A percentile compares a stretch with the other conserved stretches of the same genome.
These are phyloP conservation scores for Tolypocladium inflatum DNA, from an alignment of 2,329 filamentous ascomycete species.

Conservation along the genomic window DNA sequence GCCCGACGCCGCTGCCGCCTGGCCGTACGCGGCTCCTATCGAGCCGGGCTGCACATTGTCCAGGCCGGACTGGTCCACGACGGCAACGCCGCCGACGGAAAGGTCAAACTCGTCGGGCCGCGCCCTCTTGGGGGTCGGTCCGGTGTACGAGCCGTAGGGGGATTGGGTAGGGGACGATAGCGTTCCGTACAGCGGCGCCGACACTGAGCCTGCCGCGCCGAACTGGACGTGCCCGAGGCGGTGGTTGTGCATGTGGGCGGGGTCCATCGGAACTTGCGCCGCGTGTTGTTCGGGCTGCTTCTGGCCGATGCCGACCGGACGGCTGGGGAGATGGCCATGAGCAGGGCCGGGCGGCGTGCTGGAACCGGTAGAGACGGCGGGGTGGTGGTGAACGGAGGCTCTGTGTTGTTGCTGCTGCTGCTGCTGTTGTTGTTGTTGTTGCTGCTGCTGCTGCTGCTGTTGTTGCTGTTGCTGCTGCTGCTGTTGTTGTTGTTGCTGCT, in stretches of 20 bases:
- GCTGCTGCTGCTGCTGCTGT: constrained; percentile 16
- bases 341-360: constrained; percentile 33
- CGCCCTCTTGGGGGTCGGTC: constrained; percentile 37
- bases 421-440: constrained; percentile 16
- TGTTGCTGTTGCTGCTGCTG: not conserved
- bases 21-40: constrained; percentile 41
- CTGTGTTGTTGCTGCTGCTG: constrained; percentile 17
- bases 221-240: constrained; percentile 46
- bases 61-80: constrained; percentile 45
- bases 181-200: constrained; percentile 42
- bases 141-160: constrained; percentile 19
- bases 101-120: constrained; percentile 52
- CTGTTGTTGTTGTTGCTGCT: not conserved
- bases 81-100: constrained; percentile 37
- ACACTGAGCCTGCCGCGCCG: constrained; percentile 36
- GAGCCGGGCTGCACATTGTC: constrained; percentile 44
- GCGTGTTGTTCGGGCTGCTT: constrained; percentile 34
- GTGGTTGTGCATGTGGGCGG: constrained; percentile 41
- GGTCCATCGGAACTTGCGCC: constrained; percentile 45
- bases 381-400: constrained; percentile 40
- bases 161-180: constrained; percentile 30
- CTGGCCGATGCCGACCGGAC: constrained; percentile 26
- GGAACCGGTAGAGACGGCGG: constrained; percentile 30
- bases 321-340: constrained; percentile 21
- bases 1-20: constrained; percentile 21